Base-by-base conservation (phyloP, 1,284 basidiomycete species). In the Mycosarcoma maydis region DNA sequence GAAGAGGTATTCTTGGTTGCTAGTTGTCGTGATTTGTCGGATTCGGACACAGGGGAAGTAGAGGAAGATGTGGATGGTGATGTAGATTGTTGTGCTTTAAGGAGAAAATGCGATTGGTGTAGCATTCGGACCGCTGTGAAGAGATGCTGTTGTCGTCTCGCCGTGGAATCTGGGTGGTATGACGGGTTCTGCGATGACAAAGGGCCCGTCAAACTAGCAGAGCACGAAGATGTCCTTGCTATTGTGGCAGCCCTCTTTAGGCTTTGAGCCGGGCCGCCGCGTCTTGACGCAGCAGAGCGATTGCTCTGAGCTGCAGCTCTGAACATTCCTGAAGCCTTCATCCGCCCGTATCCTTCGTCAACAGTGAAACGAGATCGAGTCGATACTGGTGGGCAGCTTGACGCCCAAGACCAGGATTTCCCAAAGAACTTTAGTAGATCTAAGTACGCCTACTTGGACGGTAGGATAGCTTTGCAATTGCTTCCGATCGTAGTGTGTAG, bases 251-350 rank as follows among this genome's bases (percentile, higher is more conserved):
- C 17, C 3, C 55, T 11, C n/a, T n/a, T n/a, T n/a, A n/a, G n/a
- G n/a, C n/a, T n/a, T n/a, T n/a, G n/a, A n/a, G n/a, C n/a, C n/a
- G n/a, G n/a, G n/a, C n/a, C n/a, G n/a, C n/a, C n/a, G n/a, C n/a
- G n/a, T 46, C 46, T 54, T 44, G 50, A 23, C 6, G 51, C 55
- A 30, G 34, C 33, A 6, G 55, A 29, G n/a, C 50, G 44, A 22
- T 49, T 49, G 45, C 43, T 37, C 27, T 49, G 61, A 17, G 50
- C 46, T 37, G 50, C 55, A 4, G 43, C 46, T 65, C 61, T 65
- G 13, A 54, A 27, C 9, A 47, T 50, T 6, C 54, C 29, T 3
- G 61, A 49, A n/a, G 50, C 37, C 37, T 58, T 54, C 61, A 65
- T 65, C 22, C 6, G 6, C 13, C n/a, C 2, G 2, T 34, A 6